phyloP scores from a whole-genome alignment of 108 stramenopile species.

The Fistulifera pelliculosa region DNA sequence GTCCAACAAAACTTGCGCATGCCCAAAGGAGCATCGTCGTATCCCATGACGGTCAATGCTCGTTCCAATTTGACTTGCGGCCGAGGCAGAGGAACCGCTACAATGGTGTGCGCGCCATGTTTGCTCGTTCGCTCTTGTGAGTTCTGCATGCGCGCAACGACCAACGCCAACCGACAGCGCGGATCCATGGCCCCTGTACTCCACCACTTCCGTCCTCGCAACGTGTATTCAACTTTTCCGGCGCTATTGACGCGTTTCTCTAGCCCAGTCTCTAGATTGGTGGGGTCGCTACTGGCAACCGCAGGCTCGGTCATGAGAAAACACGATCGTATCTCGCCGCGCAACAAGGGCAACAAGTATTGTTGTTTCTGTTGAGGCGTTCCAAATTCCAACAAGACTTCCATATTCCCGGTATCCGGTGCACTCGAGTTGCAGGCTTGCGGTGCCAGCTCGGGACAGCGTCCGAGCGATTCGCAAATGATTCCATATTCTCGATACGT shows the following conservation, averaged over 20 bases:
- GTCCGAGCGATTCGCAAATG: constrained; percentile 86
- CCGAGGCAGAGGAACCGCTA: constrained; percentile 70
- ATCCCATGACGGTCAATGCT: constrained; percentile 88
- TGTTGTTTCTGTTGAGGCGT: constrained; percentile 50
- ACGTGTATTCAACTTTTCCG: constrained; percentile 31
- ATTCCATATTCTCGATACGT: constrained; percentile 82
- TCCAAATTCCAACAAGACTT: constrained; percentile 88
- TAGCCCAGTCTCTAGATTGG: constrained; percentile 72
- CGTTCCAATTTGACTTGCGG: constrained; percentile 70
- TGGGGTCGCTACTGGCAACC: constrained; percentile 88
- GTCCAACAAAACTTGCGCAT: constrained; percentile 81
- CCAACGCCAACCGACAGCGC: constrained; percentile 76
- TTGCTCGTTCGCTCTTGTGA: constrained; percentile 4
- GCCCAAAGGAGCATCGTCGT: constrained; percentile 92
- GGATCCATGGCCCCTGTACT: constrained; percentile 90
- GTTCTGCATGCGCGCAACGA: constrained; percentile 72
- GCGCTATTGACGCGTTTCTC: constrained; percentile 13
- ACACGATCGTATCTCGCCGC: constrained; percentile 71
- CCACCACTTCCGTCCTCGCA: constrained; percentile 92
- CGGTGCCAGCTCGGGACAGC: constrained; percentile 62
- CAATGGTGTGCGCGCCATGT: constrained; percentile 61
- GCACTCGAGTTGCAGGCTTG: constrained; percentile 94
- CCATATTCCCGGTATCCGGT: constrained; percentile 99
- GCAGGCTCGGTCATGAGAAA: constrained; percentile 97
- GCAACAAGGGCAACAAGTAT: constrained; percentile 73